Evolutionary conservation across 2,329 filamentous ascomycete genomes (phyloP).

Genomic region (Botrytis deweyae): DNA sequence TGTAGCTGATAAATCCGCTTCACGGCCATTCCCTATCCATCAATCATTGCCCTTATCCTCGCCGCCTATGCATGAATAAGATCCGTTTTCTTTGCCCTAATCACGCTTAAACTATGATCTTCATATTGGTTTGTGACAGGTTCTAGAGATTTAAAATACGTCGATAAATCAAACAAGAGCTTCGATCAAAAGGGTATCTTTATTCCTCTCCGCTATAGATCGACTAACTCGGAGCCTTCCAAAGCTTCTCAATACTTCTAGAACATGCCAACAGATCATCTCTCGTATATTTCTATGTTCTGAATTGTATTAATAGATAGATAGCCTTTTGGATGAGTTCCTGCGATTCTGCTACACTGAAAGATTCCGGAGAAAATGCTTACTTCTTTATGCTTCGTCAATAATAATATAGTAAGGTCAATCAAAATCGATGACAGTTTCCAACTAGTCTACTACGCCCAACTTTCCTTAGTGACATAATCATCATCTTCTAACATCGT

Average conservation of each 20-base stretch:
- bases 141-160: too few relatives aligned
- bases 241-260: background rate
- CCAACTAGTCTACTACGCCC: background rate
- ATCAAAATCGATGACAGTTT: background rate
- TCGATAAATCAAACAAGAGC: too few relatives aligned
- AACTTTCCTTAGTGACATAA: background rate
- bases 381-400: background rate
- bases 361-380: fast-evolving
- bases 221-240: background rate
- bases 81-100: too few relatives aligned
- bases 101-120: too few relatives aligned
- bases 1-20: background rate
- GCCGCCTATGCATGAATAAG: too few relatives aligned
- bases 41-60: background rate
- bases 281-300: background rate
- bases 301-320: background rate
- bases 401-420: background rate
- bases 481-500: background rate
- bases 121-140: too few relatives aligned
- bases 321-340: background rate
- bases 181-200: too few relatives aligned
- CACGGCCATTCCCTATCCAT: background rate
- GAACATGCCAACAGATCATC: background rate
- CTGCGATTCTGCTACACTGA: background rate
- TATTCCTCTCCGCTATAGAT: background rate